Conservation (phyloP, 2,329 filamentous ascomycete genomes). For the Helminthosporium solani region DNA sequence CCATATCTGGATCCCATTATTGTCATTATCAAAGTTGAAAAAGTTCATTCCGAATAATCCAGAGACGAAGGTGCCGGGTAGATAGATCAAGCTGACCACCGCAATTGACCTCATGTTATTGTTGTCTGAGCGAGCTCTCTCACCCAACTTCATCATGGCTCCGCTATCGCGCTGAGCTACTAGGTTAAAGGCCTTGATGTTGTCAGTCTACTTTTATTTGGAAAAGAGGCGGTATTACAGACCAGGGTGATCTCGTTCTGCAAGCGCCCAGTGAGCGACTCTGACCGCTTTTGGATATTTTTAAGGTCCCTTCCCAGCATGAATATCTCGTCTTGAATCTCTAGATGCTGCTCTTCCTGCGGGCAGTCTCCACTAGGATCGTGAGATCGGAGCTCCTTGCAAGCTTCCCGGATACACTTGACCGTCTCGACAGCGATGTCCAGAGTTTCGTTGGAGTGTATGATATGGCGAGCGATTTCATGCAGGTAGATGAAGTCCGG, state of each 20-base stretch:
- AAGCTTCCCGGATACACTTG: background rate
- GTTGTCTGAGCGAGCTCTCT: slow-evolving; percentile 3
- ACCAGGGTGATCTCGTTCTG: slow-evolving; percentile 10
- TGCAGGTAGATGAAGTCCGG: slow-evolving; percentile 5
- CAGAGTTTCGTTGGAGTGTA: slow-evolving; percentile 9
- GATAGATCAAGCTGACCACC: slow-evolving; percentile 1
- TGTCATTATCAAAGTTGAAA: slow-evolving; percentile 3
- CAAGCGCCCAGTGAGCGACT: slow-evolving; percentile 4
- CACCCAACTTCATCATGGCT: slow-evolving; percentile 5
- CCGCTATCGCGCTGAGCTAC: slow-evolving; percentile 10
- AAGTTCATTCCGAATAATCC: slow-evolving; percentile 12
- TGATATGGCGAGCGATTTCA: slow-evolving; percentile 5
- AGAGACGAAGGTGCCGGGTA: slow-evolving; percentile 5
- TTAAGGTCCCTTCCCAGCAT: slow-evolving; percentile 1
- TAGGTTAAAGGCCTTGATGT: slow-evolving; percentile 3
- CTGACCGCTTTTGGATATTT: slow-evolving; percentile 3
- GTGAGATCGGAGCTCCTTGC: background rate
- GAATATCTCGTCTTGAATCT: background rate
- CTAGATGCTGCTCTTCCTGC: background rate
- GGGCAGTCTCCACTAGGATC: background rate
- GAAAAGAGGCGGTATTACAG: background rate
- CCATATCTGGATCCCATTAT: background rate
- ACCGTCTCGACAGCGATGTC: slow-evolving; percentile 9
- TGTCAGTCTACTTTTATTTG: background rate
- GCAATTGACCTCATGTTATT: slow-evolving; percentile 4